Evolutionary conservation across 2,329 filamentous ascomycete genomes (phyloP).

Genomic region (Exophiala spinifera): DNA sequence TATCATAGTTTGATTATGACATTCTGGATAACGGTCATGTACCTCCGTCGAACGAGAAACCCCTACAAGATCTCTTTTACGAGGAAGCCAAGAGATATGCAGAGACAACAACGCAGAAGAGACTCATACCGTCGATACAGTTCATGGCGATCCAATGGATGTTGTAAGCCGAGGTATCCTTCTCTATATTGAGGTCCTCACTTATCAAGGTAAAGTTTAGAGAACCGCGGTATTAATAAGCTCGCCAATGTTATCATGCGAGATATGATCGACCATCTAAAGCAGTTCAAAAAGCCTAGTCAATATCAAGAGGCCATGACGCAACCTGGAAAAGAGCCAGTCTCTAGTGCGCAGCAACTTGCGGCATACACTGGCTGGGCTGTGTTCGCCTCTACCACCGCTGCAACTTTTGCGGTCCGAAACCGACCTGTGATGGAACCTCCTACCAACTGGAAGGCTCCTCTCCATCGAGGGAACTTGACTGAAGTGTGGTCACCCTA

Average conservation of each 20-base stretch:
- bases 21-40: not conserved
- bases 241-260: conserved; percentile 3
- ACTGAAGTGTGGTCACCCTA: conserved; percentile 4
- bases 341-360: not conserved
- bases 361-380: conserved; percentile 7
- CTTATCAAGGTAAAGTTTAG: not conserved
- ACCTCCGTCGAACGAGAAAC: not conserved
- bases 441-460: not conserved
- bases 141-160: conserved; percentile 6
- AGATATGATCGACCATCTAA: conserved; percentile 1
- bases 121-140: conserved; percentile 18
- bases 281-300: conserved; percentile 3
- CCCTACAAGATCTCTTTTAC: conserved; percentile 5
- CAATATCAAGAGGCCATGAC: not conserved
- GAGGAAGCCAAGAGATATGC: conserved; percentile 5
- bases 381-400: conserved; percentile 4
- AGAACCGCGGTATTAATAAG: not conserved
- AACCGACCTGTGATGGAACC: conserved; percentile 1
- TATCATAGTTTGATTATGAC: conserved; percentile 3
- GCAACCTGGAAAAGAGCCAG: not conserved
- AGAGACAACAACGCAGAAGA: not conserved
- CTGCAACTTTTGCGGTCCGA: conserved; percentile 3
- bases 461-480: not conserved
- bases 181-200: not conserved
- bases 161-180: not conserved